Conservation (phyloP, 2,329 filamentous ascomycete species). For the Alternaria atra region DNA sequence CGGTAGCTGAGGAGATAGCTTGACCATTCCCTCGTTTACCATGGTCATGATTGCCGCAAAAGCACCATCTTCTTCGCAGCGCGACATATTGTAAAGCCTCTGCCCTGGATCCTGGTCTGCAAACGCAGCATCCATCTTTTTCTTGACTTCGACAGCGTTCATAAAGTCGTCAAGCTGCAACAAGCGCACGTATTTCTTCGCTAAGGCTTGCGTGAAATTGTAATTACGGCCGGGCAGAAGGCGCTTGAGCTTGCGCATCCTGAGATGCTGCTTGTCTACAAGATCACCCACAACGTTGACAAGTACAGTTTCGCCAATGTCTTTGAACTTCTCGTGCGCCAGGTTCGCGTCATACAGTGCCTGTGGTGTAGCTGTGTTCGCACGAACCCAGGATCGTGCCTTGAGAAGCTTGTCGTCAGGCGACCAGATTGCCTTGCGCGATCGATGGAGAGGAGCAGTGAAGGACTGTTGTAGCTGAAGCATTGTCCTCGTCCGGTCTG, state of each 20-base stretch:
- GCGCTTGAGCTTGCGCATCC: constrained; percentile 67
- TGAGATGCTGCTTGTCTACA: constrained; percentile 63
- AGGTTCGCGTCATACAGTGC: constrained; percentile 49
- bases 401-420: constrained; percentile 28
- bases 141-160: constrained; percentile 69
- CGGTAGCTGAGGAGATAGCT: constrained; percentile 63
- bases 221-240: constrained; percentile 68
- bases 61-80: constrained; percentile 68
- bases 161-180: constrained; percentile 52
- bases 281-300: constrained; percentile 64
- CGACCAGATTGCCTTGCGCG: constrained; percentile 4
- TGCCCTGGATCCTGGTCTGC: constrained; percentile 25
- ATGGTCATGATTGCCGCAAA: constrained; percentile 74
- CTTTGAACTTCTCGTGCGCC: constrained; percentile 54
- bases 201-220: constrained; percentile 68
- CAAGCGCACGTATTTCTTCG: constrained; percentile 65
- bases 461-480: constrained; percentile 37
- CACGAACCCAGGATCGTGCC: constrained; percentile 57
- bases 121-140: constrained; percentile 66
- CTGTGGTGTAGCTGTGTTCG: constrained; percentile 55
- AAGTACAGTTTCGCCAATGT: constrained; percentile 45
- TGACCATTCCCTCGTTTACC: constrained; percentile 66
- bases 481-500: constrained; percentile 35
- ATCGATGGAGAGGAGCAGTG: constrained; percentile 34
- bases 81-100: constrained; percentile 59